Percentiles rank a stretch among this genome's conserved stretches.
Conservation (phyloP, 108 stramenopile genomes). For the Fistulifera solaris region DNA sequence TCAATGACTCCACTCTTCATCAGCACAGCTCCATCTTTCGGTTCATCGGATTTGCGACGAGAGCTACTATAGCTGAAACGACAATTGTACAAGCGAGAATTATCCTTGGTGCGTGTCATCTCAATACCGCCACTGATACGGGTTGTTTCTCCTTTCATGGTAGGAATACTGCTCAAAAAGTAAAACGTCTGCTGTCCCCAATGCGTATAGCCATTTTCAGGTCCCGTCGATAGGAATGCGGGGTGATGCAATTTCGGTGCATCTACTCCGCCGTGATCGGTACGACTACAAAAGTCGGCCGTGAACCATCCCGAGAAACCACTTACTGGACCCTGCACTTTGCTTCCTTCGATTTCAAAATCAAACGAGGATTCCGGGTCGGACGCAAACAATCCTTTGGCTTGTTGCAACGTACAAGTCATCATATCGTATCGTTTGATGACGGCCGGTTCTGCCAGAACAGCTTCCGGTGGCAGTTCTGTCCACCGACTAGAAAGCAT, state of each 20-base stretch:
- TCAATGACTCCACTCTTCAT: constrained; percentile 59
- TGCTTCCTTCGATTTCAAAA: constrained; percentile 62
- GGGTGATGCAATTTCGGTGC: constrained; percentile 71
- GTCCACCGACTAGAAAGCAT: constrained; percentile 86
- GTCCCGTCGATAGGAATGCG: constrained; percentile 84
- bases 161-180: constrained; percentile 57
- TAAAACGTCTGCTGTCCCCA: constrained; percentile 98
- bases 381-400: constrained; percentile 58
- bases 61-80: constrained; percentile 38
- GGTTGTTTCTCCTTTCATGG: constrained; percentile 65
- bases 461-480: constrained; percentile 72
- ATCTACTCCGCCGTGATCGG: constrained; percentile 52
- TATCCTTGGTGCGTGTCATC: constrained; percentile 81
- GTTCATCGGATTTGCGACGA: constrained; percentile 41
- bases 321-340: constrained; percentile 49
- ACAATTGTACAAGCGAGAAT: constrained; percentile 87
- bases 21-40: constrained; percentile 37
- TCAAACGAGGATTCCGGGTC: constrained; percentile 47
- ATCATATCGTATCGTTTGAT: constrained; percentile 85
- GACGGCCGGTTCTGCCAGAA: constrained; percentile 69
- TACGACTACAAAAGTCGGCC: constrained; percentile 82
- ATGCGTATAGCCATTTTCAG: constrained; percentile 94
- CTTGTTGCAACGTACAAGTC: constrained; percentile 90
- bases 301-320: constrained; percentile 98
- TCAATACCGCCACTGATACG: constrained; percentile 61